Evolutionary conservation across 2,329 filamentous ascomycete species (phyloP).

Genomic region (Hymenoscyphus linearis): DNA sequence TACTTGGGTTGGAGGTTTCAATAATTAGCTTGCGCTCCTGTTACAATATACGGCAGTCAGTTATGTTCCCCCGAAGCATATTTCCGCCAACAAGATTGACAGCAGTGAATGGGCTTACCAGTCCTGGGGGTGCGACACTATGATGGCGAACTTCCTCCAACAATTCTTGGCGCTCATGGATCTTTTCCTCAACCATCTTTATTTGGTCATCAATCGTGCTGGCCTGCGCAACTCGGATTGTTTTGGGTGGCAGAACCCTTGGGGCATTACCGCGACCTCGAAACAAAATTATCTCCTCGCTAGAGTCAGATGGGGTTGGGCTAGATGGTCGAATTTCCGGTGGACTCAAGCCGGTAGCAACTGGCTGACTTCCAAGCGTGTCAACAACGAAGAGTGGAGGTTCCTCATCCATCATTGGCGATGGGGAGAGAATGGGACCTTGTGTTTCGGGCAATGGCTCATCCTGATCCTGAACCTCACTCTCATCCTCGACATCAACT

Average conservation of each 20-base stretch:
- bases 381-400: constrained; percentile 34
- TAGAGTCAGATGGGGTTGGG: constrained; percentile 50
- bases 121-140: neutral
- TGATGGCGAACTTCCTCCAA: constrained; percentile 26
- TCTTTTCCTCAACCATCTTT: constrained; percentile 27
- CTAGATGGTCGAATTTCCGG: constrained; percentile 29
- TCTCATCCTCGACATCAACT: too few relatives aligned
- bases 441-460: neutral
- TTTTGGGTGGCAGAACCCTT: constrained; percentile 8
- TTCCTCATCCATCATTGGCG: constrained; percentile 3
- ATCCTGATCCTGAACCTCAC: constrained; percentile 1
- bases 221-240: neutral
- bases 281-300: constrained; percentile 70
- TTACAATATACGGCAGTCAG: neutral
- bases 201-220: constrained; percentile 26
- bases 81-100: neutral
- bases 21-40: neutral
- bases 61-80: neutral
- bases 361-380: constrained; percentile 25
- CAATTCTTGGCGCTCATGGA: constrained; percentile 24
- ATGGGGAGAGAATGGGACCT: neutral
- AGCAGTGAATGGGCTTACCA: neutral
- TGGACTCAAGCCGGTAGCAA: constrained; percentile 30
- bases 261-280: constrained; percentile 41
- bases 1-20: neutral